Percentiles rank a stretch among this genome's conserved stretches.
Conservation (phyloP, 2,329 filamentous ascomycete genomes). For the Penicillium sp. region DNA sequence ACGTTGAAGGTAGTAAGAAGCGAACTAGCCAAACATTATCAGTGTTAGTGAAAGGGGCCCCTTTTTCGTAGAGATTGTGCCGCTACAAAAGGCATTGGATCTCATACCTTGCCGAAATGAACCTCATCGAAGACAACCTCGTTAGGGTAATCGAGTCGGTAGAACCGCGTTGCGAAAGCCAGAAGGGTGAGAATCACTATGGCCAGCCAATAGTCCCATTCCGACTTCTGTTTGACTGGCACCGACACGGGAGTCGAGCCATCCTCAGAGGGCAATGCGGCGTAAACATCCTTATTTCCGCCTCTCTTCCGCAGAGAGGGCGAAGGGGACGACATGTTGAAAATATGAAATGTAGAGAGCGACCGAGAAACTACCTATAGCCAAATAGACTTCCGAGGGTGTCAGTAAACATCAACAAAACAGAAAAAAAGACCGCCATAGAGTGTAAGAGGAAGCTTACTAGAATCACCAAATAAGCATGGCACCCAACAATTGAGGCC, state of each 20-base stretch:
- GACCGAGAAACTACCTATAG: conserved; percentile 32
- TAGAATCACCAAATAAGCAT: conserved; percentile 29
- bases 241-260: conserved; percentile 22
- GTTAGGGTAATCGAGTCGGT: conserved; percentile 90
- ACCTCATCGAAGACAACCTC: conserved; percentile 99
- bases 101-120: conserved; percentile 92
- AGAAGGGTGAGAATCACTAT: conserved; percentile 74
- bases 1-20: conserved; percentile 80
- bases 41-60: conserved; percentile 17
- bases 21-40: conserved; percentile 40
- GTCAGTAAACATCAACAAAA: conserved; percentile 12
- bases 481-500: conserved; percentile 20
- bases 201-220: conserved; percentile 81
- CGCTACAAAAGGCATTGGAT: conserved; percentile 3
- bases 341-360: conserved; percentile 26
- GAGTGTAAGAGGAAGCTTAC: conserved; percentile 14
- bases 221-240: conserved; percentile 45
- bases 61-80: conserved; percentile 3
- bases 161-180: conserved; percentile 91
- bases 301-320: conserved; percentile 45
- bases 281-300: conserved; percentile 38
- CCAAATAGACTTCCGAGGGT: conserved; percentile 27
- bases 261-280: conserved; percentile 28
- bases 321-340: conserved; percentile 39
- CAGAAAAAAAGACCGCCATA: neutral